phyloP scores from a whole-genome alignment of 495 filamentous ascomycete species.

The Neurospora tetrasperma region DNA sequence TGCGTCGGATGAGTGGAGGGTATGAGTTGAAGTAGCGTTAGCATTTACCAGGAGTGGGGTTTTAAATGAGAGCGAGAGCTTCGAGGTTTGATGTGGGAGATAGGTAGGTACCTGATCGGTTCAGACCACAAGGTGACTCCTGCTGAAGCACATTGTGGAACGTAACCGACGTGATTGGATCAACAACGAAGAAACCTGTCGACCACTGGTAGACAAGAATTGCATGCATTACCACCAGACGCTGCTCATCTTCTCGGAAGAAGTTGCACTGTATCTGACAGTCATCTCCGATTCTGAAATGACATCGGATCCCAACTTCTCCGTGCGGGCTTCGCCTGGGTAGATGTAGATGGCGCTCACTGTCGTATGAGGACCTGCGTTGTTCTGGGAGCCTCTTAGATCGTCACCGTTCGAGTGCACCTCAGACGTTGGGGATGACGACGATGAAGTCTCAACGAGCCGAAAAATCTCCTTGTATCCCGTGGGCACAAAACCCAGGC shows the following conservation, averaged over 20 bases:
- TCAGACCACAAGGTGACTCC: neutral
- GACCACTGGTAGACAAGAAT: neutral
- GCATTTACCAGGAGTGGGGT: neutral
- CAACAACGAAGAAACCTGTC: neutral
- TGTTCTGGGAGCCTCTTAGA: neutral
- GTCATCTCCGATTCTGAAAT: slow-evolving; percentile 5
- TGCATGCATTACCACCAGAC: neutral
- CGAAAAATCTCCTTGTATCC: slow-evolving; percentile 22
- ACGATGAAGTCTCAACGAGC: neutral
- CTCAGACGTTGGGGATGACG: neutral
- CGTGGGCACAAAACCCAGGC: slow-evolving; percentile 19
- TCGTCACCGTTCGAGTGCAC: neutral
- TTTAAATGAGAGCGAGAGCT: neutral
- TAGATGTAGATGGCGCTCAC: slow-evolving; percentile 12
- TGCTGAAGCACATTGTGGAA: neutral
- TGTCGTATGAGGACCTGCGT: neutral
- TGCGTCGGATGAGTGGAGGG: neutral
- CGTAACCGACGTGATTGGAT: neutral
- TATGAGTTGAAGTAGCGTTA: neutral
- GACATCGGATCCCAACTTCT: neutral
- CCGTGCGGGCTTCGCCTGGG: slow-evolving; percentile 3
- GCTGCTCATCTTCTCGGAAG: neutral
- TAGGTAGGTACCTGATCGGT: neutral
- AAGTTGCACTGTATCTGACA: neutral
- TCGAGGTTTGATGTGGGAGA: neutral